Percentiles rank a stretch among this genome's conserved stretches.
Evolutionary conservation across 495 filamentous ascomycete species (phyloP).

Genomic region (Apiosordaria backusii): DNA sequence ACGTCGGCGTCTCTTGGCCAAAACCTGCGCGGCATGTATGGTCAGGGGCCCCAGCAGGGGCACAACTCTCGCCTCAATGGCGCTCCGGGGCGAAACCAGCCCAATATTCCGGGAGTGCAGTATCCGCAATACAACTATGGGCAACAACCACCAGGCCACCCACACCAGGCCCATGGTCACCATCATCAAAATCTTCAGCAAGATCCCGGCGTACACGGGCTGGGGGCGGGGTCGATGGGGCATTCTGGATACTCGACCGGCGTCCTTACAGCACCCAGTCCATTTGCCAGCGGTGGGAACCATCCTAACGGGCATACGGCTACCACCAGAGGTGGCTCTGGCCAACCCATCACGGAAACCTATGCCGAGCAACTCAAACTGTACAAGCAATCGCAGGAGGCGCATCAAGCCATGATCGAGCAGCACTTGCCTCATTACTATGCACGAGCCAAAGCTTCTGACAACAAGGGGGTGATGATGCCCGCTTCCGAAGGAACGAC

Average conservation of each 20-base stretch:
- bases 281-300: constrained; percentile 62
- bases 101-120: constrained; percentile 24
- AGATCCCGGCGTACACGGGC: constrained; percentile 62
- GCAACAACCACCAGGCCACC: constrained; percentile 60
- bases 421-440: constrained; percentile 53
- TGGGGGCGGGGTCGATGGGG: constrained; percentile 51
- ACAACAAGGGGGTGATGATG: constrained; percentile 55
- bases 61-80: constrained; percentile 71
- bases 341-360: constrained; percentile 63
- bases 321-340: constrained; percentile 40
- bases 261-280: constrained; percentile 66
- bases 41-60: constrained; percentile 71
- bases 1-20: constrained; percentile 64
- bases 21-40: constrained; percentile 76
- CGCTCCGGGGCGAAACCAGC: constrained; percentile 43
- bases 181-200: constrained; percentile 68
- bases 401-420: constrained; percentile 64
- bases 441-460: constrained; percentile 49
- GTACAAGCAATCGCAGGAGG: constrained; percentile 63
- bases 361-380: constrained; percentile 86
- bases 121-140: constrained; percentile 63
- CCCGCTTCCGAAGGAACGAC: constrained; percentile 33
- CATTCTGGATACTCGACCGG: constrained; percentile 79
- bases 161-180: constrained; percentile 72
- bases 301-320: constrained; percentile 70